Evolutionary conservation across 2,329 filamentous ascomycete genomes (phyloP).

Genomic region (Cryoendolithus antarcticus): DNA sequence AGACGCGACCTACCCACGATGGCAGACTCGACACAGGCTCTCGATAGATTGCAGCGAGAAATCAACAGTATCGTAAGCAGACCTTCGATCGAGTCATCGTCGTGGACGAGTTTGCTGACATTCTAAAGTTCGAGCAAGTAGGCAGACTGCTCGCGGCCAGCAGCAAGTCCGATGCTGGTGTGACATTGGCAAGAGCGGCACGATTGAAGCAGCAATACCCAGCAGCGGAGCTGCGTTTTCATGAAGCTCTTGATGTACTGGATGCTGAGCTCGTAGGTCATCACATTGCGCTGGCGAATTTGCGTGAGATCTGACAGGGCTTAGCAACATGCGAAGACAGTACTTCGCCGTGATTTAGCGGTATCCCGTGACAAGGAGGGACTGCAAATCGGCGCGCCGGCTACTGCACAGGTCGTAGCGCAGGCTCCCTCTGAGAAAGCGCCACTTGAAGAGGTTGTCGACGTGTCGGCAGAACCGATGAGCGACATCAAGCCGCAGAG

Average conservation of each 20-base stretch:
- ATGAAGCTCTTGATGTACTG: slow-evolving; percentile 40
- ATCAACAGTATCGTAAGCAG: slow-evolving; percentile 35
- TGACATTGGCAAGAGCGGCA: slow-evolving; percentile 18
- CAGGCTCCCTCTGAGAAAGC: too few relatives aligned
- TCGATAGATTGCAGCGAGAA: slow-evolving; percentile 35
- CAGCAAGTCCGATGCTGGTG: slow-evolving; percentile 14
- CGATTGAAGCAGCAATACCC: slow-evolving; percentile 28
- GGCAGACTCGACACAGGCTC: slow-evolving; percentile 10
- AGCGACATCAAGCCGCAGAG: slow-evolving; percentile 1
- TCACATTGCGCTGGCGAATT: background rate
- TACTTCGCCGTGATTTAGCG: slow-evolving; percentile 25
- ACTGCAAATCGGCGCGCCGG: background rate
- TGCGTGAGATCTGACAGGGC: background rate
- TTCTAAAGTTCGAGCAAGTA: slow-evolving; percentile 28
- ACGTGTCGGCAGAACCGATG: background rate
- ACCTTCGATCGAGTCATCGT: too few relatives aligned
- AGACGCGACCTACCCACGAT: too few relatives aligned
- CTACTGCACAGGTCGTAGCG: background rate
- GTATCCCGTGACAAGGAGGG: slow-evolving; percentile 15
- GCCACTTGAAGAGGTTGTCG: too few relatives aligned
- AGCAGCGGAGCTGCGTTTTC: slow-evolving; percentile 30
- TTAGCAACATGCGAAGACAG: slow-evolving; percentile 19
- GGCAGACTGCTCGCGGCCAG: slow-evolving; percentile 34
- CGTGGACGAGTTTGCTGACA: background rate
- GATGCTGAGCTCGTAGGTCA: slow-evolving; percentile 33